These are phyloP conservation scores for Colletotrichum incanum DNA, from an alignment of 2,329 filamentous ascomycete species.

Conservation along the genomic window DNA sequence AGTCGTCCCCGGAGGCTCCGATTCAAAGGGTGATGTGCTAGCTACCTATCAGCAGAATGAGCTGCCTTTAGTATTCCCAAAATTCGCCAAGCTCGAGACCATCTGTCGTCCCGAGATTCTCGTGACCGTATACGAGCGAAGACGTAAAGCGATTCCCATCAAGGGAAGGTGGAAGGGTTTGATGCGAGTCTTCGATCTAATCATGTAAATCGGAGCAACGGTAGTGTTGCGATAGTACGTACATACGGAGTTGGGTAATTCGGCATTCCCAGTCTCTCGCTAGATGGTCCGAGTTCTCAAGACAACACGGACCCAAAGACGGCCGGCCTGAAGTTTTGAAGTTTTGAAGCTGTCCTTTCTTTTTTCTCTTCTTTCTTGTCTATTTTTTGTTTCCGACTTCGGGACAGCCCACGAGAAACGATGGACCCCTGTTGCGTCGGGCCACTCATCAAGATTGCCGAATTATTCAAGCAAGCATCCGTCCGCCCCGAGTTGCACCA, in stretches of 20 bases:
- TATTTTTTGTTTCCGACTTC: background rate
- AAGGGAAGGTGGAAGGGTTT: conserved; percentile 10
- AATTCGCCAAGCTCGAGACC: background rate
- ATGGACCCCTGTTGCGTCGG: conserved; percentile 22
- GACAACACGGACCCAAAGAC: conserved; percentile 8
- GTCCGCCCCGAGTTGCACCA: background rate
- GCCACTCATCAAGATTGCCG: conserved; percentile 5
- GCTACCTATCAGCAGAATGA: conserved; percentile 15
- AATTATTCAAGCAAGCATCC: conserved; percentile 9
- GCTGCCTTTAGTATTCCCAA: too few species aligned
- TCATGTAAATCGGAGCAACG: background rate
- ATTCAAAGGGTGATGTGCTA: background rate
- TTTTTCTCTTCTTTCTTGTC: background rate
- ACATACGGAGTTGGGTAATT: background rate
- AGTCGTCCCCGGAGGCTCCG: background rate
- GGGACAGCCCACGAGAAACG: background rate
- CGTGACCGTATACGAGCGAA: background rate
- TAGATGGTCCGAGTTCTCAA: background rate
- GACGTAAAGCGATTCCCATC: conserved; percentile 1
- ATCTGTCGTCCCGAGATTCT: background rate
- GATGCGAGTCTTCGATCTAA: background rate
- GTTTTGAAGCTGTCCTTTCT: background rate
- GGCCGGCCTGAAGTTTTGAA: conserved; percentile 3
- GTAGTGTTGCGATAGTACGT: background rate
- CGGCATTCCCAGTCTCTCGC: background rate